A percentile compares a stretch with the other conserved stretches of the same genome.
Conservation (phyloP, 345 rosid species). For the Bruguiera sexangula region DNA sequence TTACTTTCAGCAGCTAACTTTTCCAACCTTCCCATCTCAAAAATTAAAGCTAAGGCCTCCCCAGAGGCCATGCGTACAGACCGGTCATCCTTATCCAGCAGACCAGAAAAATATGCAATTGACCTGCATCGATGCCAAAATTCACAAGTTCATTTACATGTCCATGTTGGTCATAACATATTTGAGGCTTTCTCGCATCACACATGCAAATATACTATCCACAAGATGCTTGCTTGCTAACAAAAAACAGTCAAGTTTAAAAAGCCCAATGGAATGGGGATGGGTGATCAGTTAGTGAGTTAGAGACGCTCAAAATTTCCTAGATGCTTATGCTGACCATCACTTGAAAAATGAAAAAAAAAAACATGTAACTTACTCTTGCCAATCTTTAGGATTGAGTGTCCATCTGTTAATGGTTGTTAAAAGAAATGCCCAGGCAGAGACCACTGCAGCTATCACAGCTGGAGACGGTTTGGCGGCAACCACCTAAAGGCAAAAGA, state of each 20-base stretch:
- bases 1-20: constrained; percentile 53
- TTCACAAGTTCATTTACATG: neutral
- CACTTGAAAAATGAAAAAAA: no score
- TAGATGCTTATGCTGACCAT: no score
- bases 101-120: constrained; percentile 61
- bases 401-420: constrained; percentile 56
- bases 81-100: constrained; percentile 85
- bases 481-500: constrained; percentile 50
- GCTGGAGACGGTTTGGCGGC: constrained; percentile 54
- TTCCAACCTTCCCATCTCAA: constrained; percentile 48
- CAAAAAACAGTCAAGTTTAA: no score
- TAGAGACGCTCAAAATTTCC: no score
- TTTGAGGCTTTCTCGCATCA: neutral
- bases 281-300: no score
- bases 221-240: neutral
- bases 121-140: constrained; percentile 47
- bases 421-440: constrained; percentile 92
- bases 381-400: constrained; percentile 69
- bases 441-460: constrained; percentile 63
- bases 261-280: no score
- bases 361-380: constrained; percentile 47
- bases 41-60: constrained; percentile 77
- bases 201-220: neutral
- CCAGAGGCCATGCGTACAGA: constrained; percentile 91
- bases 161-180: neutral